Evolutionary conservation across 768 basidiomycete species (phyloP), one percentile per base, ranked within the genome.

Genomic region (Termitomyces sp.): DNA sequence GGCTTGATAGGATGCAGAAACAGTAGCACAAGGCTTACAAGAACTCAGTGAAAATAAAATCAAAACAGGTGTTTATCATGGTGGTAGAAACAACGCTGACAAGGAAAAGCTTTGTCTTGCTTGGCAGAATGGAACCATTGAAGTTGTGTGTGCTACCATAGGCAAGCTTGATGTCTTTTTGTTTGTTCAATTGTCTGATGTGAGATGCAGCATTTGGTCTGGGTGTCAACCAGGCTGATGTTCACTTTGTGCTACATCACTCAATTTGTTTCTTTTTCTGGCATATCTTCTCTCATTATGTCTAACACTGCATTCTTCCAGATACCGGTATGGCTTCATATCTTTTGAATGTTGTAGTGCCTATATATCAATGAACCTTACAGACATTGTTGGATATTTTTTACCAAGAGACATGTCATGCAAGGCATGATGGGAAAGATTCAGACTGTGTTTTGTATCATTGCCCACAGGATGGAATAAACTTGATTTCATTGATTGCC

Each of bases 341-440:
- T 18, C 7, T 18, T 39, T 28, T 22, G n/a, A n/a, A n/a, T n/a
- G n/a, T n/a, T n/a, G n/a, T n/a, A n/a, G n/a, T n/a, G n/a, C n/a
- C n/a, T n/a, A n/a, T n/a, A n/a, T 35, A 55, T 45, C 44, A 61
- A 1, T 15, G 24, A n/a, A n/a, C 8, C 33, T 28, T 38, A 1
- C 59, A 91, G 90, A 92, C 95, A 86, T 92, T 90, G 1, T 72
- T 96, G 36, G 94, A 96, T 65, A 90, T 91, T 0, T 94, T 87
- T 71, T 96, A 97, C 72, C 96, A 98, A 76, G 96, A 98, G 71
- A 91, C 92, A 4, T 96, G 96, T 2, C 87, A 96, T 56, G 96
- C 96, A 2, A 96, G 96, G 5, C 83, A 96, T 50, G 96, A 98
- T 68, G 95, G 96, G 8, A 80, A 84, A 59, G 88, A 91, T 60